Conservation (phyloP, 2,329 filamentous ascomycete genomes). For the Colletotrichum sp. region DNA sequence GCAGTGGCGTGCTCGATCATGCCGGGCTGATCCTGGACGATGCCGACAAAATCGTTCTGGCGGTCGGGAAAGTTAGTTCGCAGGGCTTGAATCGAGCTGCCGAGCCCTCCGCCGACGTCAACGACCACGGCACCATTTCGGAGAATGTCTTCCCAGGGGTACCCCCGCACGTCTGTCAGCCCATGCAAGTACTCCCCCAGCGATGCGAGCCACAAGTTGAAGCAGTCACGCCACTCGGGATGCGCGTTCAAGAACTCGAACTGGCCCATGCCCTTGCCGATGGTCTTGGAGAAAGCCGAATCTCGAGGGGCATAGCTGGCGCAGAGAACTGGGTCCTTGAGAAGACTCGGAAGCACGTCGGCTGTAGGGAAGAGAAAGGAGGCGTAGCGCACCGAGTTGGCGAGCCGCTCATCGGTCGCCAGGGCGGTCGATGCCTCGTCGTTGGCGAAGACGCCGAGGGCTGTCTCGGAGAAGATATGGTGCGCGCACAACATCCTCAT, state of each 20-base stretch:
- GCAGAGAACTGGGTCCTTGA: not conserved
- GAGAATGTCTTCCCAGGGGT: not conserved
- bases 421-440: constrained; percentile 10
- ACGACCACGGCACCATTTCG: constrained; percentile 3
- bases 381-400: constrained; percentile 6
- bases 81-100: constrained; percentile 8
- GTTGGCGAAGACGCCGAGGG: constrained; percentile 2
- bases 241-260: constrained; percentile 13
- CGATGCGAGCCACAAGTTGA: constrained; percentile 2
- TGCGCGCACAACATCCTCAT: constrained; percentile 15
- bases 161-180: constrained; percentile 10
- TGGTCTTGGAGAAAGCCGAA: constrained; percentile 4
- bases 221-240: constrained; percentile 9
- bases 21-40: constrained; percentile 13
- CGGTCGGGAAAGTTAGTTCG: not conserved
- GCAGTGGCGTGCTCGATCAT: constrained; percentile 9
- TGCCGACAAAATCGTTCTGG: not conserved
- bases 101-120: constrained; percentile 11
- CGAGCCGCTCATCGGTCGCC: not conserved
- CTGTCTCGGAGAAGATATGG: constrained; percentile 10
- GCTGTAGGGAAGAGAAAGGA: constrained; percentile 12
- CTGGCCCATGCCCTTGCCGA: constrained; percentile 13
- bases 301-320: constrained; percentile 3
- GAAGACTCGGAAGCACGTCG: not conserved
- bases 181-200: constrained; percentile 4